These are phyloP conservation scores for Colletotrichum karsti DNA, from an alignment of 2,329 filamentous ascomycete species.

Conservation along the genomic window DNA sequence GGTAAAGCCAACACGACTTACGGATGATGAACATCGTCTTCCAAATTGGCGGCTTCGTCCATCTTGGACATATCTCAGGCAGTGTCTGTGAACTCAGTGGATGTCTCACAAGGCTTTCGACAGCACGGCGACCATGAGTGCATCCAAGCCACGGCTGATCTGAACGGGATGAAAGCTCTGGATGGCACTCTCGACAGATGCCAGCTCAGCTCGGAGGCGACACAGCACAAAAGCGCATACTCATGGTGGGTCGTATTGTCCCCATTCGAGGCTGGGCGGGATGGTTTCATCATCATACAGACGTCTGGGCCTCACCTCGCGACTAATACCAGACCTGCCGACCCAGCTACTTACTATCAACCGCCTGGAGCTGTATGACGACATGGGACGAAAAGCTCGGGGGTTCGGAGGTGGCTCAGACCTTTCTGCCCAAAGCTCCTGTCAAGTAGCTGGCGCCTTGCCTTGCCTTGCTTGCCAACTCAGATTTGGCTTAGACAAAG, in stretches of 20 bases:
- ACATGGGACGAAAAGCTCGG: conserved; percentile 15
- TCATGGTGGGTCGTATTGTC: neutral
- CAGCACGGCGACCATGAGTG: neutral
- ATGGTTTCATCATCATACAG: neutral
- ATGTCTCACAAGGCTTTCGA: neutral
- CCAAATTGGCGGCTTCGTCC: neutral
- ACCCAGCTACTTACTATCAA: neutral
- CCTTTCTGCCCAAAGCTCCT: neutral
- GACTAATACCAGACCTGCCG: neutral
- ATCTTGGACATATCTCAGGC: neutral
- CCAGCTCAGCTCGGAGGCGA: neutral
- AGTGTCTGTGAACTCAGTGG: neutral
- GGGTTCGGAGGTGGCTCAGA: conserved; percentile 7
- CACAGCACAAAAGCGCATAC: neutral
- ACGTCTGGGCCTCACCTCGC: neutral
- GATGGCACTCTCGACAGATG: neutral
- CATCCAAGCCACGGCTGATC: no score
- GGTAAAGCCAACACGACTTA: neutral
- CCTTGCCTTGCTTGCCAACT: neutral
- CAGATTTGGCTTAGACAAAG: neutral
- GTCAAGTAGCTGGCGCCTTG: neutral
- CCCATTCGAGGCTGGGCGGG: neutral
- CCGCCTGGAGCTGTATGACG: neutral
- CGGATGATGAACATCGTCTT: conserved; percentile 13
- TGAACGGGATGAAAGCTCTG: neutral